phyloP scores from a whole-genome alignment of 2,329 filamentous ascomycete genomes.

The Cladosporium sp. region DNA sequence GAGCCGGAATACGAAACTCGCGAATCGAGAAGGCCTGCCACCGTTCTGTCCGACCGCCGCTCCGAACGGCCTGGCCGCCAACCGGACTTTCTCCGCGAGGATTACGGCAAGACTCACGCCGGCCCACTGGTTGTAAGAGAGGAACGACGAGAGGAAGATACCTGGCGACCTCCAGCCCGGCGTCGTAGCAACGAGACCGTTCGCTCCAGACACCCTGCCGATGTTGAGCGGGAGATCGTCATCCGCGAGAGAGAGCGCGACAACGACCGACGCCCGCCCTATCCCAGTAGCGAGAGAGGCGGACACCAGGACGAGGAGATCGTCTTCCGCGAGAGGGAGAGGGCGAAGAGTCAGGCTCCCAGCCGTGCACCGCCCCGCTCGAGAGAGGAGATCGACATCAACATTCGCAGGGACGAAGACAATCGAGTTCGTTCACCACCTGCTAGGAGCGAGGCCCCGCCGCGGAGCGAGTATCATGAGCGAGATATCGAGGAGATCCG shows the following conservation, averaged over 20 bases:
- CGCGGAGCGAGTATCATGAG: constrained; percentile 25
- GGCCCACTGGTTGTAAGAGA: constrained; percentile 45
- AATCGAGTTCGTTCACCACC: constrained; percentile 27
- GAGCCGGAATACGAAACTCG: constrained; percentile 35
- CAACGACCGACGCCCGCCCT: constrained; percentile 22
- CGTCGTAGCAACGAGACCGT: constrained; percentile 24
- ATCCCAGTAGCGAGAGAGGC: constrained; percentile 25
- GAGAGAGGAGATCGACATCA: constrained; percentile 32
- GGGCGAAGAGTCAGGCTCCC: constrained; percentile 25
- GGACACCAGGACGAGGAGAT: constrained; percentile 35
- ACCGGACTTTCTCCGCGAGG: constrained; percentile 49
- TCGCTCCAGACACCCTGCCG: constrained; percentile 8
- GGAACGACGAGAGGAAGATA: constrained; percentile 38
- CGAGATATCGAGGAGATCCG: constrained; percentile 43
- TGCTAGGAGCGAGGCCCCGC: constrained; percentile 36
- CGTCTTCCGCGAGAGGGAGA: constrained; percentile 33
- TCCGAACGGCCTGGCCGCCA: constrained; percentile 38
- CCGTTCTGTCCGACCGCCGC: constrained; percentile 30
- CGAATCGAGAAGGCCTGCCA: constrained; percentile 27
- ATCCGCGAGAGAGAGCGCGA: constrained; percentile 26
- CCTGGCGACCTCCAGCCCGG: constrained; percentile 25
- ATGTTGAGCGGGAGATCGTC: constrained; percentile 10
- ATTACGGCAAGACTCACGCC: constrained; percentile 42
- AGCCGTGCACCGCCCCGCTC: constrained; percentile 25
- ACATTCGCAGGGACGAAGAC: constrained; percentile 11